These are phyloP conservation scores for Cyberlindnera veronae DNA, from an alignment of 805 yeast species.

Conservation along the genomic window DNA sequence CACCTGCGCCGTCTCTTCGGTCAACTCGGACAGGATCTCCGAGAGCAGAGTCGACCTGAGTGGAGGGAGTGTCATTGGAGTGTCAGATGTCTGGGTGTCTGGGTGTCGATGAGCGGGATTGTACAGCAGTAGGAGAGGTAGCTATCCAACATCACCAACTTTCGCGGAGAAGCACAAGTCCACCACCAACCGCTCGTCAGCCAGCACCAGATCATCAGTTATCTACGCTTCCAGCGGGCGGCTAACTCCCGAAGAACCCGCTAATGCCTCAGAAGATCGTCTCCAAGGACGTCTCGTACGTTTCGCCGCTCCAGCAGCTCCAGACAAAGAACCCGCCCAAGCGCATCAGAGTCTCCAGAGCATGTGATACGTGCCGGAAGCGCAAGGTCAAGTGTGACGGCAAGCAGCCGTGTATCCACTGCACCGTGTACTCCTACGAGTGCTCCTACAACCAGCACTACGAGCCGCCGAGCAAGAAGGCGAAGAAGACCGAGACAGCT, in stretches of 20 bases:
- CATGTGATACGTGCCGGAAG: slow-evolving; percentile 70
- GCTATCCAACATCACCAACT: not conserved
- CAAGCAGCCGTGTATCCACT: slow-evolving; percentile 78
- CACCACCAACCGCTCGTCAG: not conserved
- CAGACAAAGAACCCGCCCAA: slow-evolving; percentile 31
- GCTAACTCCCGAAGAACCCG: not conserved
- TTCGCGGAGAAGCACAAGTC: not conserved
- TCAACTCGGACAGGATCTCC: slow-evolving; percentile 10
- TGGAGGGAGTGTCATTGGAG: slow-evolving; percentile 8
- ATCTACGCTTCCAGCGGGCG: not conserved
- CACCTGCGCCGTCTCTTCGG: slow-evolving; percentile 14
- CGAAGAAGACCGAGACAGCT: not conserved
- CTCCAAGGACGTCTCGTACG: slow-evolving; percentile 24
- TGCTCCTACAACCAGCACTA: slow-evolving; percentile 84
- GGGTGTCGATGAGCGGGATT: not conserved
- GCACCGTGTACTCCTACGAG: slow-evolving; percentile 81
- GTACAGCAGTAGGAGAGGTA: too few relatives aligned
- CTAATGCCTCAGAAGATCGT: slow-evolving; percentile 26
- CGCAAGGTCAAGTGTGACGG: slow-evolving; percentile 85
- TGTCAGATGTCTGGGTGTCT: not conserved
- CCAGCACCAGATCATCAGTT: not conserved
- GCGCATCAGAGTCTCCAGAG: slow-evolving; percentile 63
- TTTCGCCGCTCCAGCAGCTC: slow-evolving; percentile 23
- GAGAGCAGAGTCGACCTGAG: slow-evolving; percentile 11
- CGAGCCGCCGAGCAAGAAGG: slow-evolving; percentile 57